A percentile compares a stretch with the other conserved stretches of the same genome.
Conservation (phyloP, 441 rosid genomes). For the Euphorbia schlechtendalii region DNA sequence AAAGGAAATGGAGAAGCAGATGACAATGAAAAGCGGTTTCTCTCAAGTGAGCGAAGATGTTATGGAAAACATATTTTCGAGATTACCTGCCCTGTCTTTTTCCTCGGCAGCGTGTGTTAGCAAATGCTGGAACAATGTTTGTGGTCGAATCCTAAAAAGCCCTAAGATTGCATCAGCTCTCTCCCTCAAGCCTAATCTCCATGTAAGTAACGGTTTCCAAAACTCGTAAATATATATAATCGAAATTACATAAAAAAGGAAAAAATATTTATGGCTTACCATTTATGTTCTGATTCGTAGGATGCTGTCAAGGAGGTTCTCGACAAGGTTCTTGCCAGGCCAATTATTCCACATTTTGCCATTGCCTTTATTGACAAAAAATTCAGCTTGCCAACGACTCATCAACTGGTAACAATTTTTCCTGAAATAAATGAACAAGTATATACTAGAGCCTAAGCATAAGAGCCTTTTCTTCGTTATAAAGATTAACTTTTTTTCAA, state of each 20-base stretch:
- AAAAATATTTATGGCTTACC: neutral
- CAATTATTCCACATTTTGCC: slow-evolving; percentile 46
- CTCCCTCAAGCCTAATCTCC: slow-evolving; percentile 29
- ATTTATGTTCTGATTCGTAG: slow-evolving; percentile 18
- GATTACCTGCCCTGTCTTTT: slow-evolving; percentile 38
- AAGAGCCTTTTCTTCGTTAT: neutral
- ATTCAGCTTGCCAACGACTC: slow-evolving; percentile 28
- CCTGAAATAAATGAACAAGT: neutral
- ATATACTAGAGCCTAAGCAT: too few relatives aligned
- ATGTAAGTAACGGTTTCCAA: slow-evolving; percentile 24
- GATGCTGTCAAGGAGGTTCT: slow-evolving; percentile 43
- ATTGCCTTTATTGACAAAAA: slow-evolving; percentile 33
- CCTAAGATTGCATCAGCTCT: slow-evolving; percentile 27
- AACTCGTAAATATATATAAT: neutral
- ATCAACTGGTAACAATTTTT: slow-evolving; percentile 25
- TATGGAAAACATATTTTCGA: slow-evolving; percentile 38
- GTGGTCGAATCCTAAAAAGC: slow-evolving; percentile 12
- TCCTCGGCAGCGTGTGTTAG: slow-evolving; percentile 21
- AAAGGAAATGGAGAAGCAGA: slow-evolving; percentile 5
- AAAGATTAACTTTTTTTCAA: neutral
- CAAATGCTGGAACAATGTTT: slow-evolving; percentile 20
- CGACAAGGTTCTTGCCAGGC: slow-evolving; percentile 37
- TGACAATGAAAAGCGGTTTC: slow-evolving; percentile 16
- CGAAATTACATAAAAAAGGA: neutral
- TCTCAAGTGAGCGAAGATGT: slow-evolving; percentile 36